Evolutionary conservation across 139 green algal genomes (phyloP).

Genomic region (Limnomonas spitsbergensis): DNA sequence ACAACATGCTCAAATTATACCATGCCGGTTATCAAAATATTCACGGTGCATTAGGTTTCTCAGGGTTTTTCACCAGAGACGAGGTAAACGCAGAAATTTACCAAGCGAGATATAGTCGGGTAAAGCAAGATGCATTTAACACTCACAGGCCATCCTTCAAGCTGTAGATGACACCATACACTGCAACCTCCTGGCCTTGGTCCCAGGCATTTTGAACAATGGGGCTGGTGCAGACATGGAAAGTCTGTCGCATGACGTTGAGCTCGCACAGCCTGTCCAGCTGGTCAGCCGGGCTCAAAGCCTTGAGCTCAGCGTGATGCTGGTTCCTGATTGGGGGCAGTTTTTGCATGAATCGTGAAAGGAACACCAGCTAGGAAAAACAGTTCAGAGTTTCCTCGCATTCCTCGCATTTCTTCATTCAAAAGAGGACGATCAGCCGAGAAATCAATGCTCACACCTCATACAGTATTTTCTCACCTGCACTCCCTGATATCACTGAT

Average conservation of each 20-base stretch:
- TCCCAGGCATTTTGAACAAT: constrained; percentile 76
- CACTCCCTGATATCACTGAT: constrained; percentile 46
- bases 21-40: background rate
- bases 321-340: constrained; percentile 25
- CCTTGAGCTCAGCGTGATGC: constrained; percentile 87
- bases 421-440: too few species aligned
- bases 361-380: too few species aligned
- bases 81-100: too few species aligned
- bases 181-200: constrained; percentile 57
- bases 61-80: background rate
- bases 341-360: too few species aligned
- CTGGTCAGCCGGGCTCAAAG: background rate
- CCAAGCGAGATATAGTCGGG: too few species aligned
- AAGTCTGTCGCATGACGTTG: constrained; percentile 68
- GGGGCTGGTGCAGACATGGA: constrained; percentile 71
- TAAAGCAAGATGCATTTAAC: background rate
- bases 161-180: constrained; percentile 73
- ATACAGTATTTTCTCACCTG: constrained; percentile 28
- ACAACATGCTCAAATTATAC: background rate
- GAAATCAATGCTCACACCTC: too few species aligned
- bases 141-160: constrained; percentile 44
- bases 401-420: too few species aligned
- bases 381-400: too few species aligned
- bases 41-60: background rate
- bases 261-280: constrained; percentile 59